Base-by-base conservation (phyloP, 495 filamentous ascomycete species). In the Lasiosphaeria ovina region DNA sequence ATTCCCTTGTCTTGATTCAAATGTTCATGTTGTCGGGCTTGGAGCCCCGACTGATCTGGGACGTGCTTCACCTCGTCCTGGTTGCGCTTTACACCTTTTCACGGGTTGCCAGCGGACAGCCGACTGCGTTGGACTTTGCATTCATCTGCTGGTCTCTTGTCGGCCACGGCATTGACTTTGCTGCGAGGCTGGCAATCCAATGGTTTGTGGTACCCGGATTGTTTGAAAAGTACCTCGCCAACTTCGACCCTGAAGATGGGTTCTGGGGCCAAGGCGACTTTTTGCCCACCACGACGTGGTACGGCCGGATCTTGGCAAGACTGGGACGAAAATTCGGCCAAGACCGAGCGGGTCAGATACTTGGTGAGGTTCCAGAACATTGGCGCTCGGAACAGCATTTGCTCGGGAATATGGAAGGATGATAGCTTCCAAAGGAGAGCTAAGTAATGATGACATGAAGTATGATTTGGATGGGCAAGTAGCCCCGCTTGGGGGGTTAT, bases 241-340 rank as follows among this genome's bases (percentile, higher is more conserved):
- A 60, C n/a, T 79, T 82, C 63, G 76, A 73, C 14, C 69, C 54
- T 11, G 61, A 59, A 8, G 59, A 33, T 53, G 7, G 10, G 16
- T 35, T 16, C 32, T 16, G 34, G 44, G 44, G 8, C 24, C 24
- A 24, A 24, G 24, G 24, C 24, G 24, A 24, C 24, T 47, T 14
- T n/a, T 4, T 47, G 12, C 16, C 2, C 6, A n/a, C 12, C 44
- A 47, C 12, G 16, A 11, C 12, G 2, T 54, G 31, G 52, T 54
- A 35, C 11, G 11, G 38, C 5, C 12, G 44, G 44, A n/a, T 47
- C 16, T 9, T 11, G 44, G 44, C 12, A 5, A 47, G 44, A n/a
- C 5, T 47, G 2, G 16, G 44, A 14, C 12, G 11, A n/a, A 47
- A 14, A n/a, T n/a, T 8, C 12, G 11, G 44, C 5, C 44, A 24